Evolutionary conservation across 768 basidiomycete species (phyloP).

Genomic region (Mycena chlorophos): DNA sequence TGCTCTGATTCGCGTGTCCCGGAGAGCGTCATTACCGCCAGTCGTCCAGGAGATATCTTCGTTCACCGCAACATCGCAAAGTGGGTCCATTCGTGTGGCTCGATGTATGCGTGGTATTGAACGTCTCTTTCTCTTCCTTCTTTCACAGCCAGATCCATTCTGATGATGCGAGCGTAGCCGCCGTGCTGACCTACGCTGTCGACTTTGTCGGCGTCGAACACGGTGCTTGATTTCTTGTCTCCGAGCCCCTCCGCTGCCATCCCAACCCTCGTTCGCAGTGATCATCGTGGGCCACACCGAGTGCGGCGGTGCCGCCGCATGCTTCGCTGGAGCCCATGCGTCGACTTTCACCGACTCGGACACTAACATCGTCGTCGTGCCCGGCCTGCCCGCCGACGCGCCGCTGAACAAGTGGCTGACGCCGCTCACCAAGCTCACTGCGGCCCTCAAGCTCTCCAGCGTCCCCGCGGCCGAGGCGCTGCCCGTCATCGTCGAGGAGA

Average conservation of each 20-base stretch:
- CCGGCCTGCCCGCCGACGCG: conserved; percentile 37
- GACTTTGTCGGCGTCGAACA: conserved; percentile 71
- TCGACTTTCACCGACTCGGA: conserved; percentile 30
- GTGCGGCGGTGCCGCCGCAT: conserved; percentile 76
- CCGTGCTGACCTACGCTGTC: conserved; percentile 77
- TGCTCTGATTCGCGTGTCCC: conserved; percentile 87
- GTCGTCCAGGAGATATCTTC: conserved; percentile 79
- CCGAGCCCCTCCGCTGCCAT: conserved; percentile 24
- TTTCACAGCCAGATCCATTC: conserved; percentile 76
- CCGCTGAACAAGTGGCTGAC: conserved; percentile 72
- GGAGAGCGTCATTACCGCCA: conserved; percentile 68
- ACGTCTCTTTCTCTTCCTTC: conserved; percentile 7
- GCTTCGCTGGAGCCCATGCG: conserved; percentile 46
- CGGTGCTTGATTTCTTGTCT: conserved; percentile 51
- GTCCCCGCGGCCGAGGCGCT: conserved; percentile 40
- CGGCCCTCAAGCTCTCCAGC: conserved; percentile 44
- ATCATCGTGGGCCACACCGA: conserved; percentile 80
- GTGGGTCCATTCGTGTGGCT: no score
- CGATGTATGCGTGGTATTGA: not conserved
- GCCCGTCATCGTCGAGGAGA: conserved; percentile 54
- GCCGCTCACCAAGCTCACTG: conserved; percentile 60
- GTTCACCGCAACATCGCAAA: conserved; percentile 89
- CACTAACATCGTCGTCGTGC: conserved; percentile 34
- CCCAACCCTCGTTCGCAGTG: conserved; percentile 52
- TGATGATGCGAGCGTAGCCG: conserved; percentile 67